Evolutionary conservation across 441 rosid genomes (phyloP).

Genomic region (Hura crepitans): DNA sequence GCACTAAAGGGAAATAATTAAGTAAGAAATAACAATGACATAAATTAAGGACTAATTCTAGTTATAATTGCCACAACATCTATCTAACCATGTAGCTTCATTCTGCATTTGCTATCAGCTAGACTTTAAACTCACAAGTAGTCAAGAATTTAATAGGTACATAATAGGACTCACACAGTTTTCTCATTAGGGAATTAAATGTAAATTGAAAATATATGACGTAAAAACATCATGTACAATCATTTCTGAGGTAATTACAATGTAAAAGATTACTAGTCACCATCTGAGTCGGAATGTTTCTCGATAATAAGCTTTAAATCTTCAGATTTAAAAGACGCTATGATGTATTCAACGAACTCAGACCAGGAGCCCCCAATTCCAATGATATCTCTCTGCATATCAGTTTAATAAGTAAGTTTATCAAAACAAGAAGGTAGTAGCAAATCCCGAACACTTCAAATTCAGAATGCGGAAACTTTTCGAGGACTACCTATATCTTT

Average conservation of each 20-base stretch:
- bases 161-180: not conserved
- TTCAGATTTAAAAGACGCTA: slow-evolving; percentile 61
- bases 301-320: slow-evolving; percentile 65
- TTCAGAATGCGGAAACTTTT: not conserved
- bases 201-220: not conserved
- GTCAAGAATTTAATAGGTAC: not conserved
- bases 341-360: slow-evolving; percentile 67
- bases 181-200: not conserved
- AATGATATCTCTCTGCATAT: slow-evolving; percentile 62
- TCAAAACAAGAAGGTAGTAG: not conserved
- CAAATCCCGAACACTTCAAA: not conserved
- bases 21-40: not conserved
- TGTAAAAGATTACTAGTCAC: slow-evolving; percentile 27
- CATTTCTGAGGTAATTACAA: not conserved
- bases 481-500: not conserved
- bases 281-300: slow-evolving; percentile 34
- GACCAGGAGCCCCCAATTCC: slow-evolving; percentile 87
- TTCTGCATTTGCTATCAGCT: not conserved
- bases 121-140: not conserved
- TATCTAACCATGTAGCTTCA: not conserved
- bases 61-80: not conserved
- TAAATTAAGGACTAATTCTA: not conserved
- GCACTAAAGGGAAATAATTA: not conserved
- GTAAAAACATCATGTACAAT: not conserved
- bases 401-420: not conserved